Conservation (phyloP, 2,329 filamentous ascomycete genomes). For the Paraphaeosphaeria sporulosa region DNA sequence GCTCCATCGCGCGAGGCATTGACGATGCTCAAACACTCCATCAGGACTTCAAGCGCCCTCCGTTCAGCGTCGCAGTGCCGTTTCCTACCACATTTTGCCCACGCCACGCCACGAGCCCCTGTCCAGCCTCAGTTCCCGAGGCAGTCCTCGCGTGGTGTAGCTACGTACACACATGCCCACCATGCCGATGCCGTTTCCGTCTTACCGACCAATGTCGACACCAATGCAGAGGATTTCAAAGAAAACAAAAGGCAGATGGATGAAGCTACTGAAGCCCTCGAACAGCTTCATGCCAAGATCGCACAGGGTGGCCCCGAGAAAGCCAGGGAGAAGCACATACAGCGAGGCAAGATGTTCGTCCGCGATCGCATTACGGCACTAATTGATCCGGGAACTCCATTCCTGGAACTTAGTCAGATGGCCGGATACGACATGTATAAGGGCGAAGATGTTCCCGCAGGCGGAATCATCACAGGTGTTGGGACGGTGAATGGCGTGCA, state of each 20-base stretch:
- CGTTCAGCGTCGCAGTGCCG: conserved; percentile 34
- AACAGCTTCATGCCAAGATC: conserved; percentile 73
- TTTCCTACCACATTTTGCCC: conserved; percentile 23
- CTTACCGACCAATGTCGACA: conserved; percentile 78
- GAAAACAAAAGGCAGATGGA: conserved; percentile 83
- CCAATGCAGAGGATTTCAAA: conserved; percentile 77
- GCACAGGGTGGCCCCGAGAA: conserved; percentile 81
- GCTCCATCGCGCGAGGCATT: conserved; percentile 46
- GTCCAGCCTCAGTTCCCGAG: conserved; percentile 21
- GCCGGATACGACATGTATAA: conserved; percentile 87
- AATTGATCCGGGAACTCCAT: conserved; percentile 87
- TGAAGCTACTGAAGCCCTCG: conserved; percentile 73
- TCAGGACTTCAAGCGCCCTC: conserved; percentile 34
- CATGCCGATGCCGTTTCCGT: conserved; percentile 85
- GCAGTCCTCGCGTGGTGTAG: conserved; percentile 54
- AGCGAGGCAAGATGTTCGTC: conserved; percentile 91
- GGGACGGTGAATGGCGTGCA: conserved; percentile 89
- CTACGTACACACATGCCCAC: conserved; percentile 80
- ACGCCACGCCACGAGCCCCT: conserved; percentile 25
- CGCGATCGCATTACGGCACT: conserved; percentile 87
- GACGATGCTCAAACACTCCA: conserved; percentile 41
- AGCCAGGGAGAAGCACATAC: conserved; percentile 85
- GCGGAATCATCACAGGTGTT: conserved; percentile 90
- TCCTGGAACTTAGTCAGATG: conserved; percentile 92
- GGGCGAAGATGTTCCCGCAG: conserved; percentile 85